phyloP scores from a whole-genome alignment of 208 protist species.

The Trypanosoma grayi region DNA sequence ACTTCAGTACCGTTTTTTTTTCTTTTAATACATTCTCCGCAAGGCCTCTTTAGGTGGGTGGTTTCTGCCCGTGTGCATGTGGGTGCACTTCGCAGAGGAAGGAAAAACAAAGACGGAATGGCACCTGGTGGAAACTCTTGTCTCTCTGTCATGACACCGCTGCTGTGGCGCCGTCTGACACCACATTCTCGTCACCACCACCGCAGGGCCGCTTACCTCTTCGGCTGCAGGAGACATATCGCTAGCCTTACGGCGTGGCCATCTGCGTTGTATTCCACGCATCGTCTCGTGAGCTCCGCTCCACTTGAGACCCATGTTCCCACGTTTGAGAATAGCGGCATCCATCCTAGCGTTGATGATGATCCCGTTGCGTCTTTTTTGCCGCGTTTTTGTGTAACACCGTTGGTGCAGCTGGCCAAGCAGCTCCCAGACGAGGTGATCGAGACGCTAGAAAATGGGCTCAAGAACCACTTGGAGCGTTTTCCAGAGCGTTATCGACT shows the following conservation, averaged over 20 bases:
- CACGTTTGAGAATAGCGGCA: background rate
- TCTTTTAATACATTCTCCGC: too few relatives aligned
- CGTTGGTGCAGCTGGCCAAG: conserved; percentile 21
- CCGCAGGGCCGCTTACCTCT: background rate
- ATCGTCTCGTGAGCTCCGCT: background rate
- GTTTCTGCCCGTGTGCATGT: background rate
- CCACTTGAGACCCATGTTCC: background rate
- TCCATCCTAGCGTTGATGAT: background rate
- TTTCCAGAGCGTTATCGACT: conserved; percentile 29
- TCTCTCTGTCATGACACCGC: background rate
- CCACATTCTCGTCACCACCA: too few relatives aligned
- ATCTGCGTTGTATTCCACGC: background rate
- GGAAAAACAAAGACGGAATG: background rate
- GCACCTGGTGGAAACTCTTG: background rate
- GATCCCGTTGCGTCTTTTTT: conserved; percentile 23
- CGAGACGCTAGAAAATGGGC: conserved; percentile 19
- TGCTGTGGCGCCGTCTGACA: background rate
- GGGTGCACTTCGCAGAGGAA: background rate
- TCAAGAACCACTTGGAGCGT: conserved; percentile 21
- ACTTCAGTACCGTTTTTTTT: too few relatives aligned
- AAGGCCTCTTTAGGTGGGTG: background rate
- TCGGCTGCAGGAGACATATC: background rate
- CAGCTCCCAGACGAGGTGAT: conserved; percentile 29
- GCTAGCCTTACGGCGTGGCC: background rate
- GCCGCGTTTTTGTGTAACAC: background rate